Conservation (phyloP, 805 yeast species). For the Hanseniaspora clermontiae region DNA sequence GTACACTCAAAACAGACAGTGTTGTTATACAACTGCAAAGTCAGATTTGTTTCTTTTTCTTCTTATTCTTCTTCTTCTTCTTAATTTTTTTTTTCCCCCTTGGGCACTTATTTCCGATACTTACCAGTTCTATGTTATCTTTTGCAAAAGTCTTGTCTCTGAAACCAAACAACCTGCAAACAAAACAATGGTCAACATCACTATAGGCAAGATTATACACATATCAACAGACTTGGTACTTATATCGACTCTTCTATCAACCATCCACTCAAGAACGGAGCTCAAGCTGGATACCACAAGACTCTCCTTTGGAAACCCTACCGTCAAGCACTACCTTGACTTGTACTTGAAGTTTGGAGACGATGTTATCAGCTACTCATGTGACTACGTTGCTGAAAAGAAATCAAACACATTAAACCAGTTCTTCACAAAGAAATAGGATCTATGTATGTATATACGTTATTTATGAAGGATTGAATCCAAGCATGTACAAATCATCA, state of each 20-base stretch:
- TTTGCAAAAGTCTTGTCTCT: no score
- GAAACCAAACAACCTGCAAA: no score
- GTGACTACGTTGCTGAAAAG: background rate
- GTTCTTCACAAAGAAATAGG: conserved; percentile 1
- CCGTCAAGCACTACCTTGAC: conserved; percentile 38
- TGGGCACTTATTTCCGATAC: no score
- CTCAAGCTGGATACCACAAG: conserved; percentile 42
- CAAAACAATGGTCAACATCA: background rate
- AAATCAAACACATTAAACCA: background rate
- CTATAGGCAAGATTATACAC: conserved; percentile 44
- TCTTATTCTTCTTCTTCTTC: no score
- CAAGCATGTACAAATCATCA: conserved; percentile 6
- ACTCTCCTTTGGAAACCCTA: conserved; percentile 33
- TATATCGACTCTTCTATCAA: conserved; percentile 57
- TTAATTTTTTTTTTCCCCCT: no score
- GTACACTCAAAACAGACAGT: no score
- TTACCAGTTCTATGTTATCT: no score
- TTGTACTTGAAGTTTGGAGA: conserved; percentile 82
- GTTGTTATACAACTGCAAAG: no score
- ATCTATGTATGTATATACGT: background rate
- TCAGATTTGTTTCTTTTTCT: no score
- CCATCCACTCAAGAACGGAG: conserved; percentile 62
- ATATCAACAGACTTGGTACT: conserved; percentile 46
- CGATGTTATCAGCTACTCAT: conserved; percentile 50
- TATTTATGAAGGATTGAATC: conserved; percentile 7